A percentile compares a stretch with the other conserved stretches of the same genome.
Evolutionary conservation across 805 yeast species (phyloP).

Genomic region (Hyphopichia homilentoma): DNA sequence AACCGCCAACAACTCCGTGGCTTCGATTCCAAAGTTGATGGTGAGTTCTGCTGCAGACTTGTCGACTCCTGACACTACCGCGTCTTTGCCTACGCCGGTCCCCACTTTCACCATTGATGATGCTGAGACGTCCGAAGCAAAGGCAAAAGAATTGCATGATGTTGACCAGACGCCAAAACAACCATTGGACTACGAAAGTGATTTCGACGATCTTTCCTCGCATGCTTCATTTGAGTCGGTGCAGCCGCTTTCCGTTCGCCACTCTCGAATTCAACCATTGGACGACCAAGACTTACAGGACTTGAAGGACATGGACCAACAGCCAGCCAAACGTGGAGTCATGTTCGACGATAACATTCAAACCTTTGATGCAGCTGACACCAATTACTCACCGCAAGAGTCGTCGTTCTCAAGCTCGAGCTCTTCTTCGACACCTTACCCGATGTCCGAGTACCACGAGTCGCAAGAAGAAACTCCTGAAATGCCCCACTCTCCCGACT

Average conservation of each 20-base stretch:
- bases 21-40: not conserved
- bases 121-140: constrained; percentile 2
- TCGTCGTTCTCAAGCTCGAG: no score
- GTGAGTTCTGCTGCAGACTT: no score
- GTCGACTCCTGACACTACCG: not conserved
- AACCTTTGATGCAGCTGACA: not conserved
- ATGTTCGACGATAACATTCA: constrained; percentile 2
- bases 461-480: not conserved
- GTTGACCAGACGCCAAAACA: constrained; percentile 2
- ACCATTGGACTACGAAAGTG: constrained; percentile 4
- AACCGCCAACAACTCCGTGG: constrained; percentile 1
- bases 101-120: not conserved
- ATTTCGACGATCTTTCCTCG: constrained; percentile 9
- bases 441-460: not conserved
- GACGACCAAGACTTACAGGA: not conserved
- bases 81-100: no score
- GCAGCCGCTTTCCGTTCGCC: constrained; percentile 18
- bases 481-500: constrained; percentile 1
- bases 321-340: not conserved
- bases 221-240: constrained; percentile 14
- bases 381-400: not conserved
- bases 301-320: not conserved
- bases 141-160: constrained; percentile 1
- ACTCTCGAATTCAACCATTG: constrained; percentile 3
- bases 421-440: no score